Conservation (phyloP, 148 eudicot genomes). For the Rhododendron molle region DNA sequence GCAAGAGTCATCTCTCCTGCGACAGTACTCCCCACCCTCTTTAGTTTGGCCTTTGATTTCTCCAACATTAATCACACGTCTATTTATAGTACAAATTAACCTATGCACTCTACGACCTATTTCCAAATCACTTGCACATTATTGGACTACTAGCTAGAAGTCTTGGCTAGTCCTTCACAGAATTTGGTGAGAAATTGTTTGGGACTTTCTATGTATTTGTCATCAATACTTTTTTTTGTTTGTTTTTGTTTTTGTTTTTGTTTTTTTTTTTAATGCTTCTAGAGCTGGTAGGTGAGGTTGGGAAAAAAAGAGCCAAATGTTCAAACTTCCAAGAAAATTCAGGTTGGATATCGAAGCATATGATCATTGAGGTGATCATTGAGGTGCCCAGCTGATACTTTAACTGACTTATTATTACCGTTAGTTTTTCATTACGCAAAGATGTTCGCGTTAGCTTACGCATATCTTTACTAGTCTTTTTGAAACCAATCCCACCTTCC, state of each 20-base stretch:
- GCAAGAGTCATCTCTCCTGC: background rate
- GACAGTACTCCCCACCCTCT: background rate
- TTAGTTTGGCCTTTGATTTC: background rate
- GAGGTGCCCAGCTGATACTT: background rate
- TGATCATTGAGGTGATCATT: background rate
- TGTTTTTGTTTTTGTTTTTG: background rate
- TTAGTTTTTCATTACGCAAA: background rate
- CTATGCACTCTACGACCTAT: background rate
- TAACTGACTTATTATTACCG: background rate
- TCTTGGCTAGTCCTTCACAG: background rate
- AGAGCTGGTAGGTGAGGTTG: background rate
- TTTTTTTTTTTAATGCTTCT: background rate
- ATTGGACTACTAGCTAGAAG: background rate
- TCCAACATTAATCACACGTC: background rate
- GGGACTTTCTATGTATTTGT: background rate
- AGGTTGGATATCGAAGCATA: background rate
- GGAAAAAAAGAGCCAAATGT: background rate
- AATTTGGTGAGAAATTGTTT: background rate
- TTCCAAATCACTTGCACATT: background rate
- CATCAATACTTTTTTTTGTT: background rate
- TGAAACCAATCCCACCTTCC: background rate
- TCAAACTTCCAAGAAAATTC: background rate
- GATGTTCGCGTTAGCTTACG: no score
- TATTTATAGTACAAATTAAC: background rate
- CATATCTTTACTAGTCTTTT: background rate